Conservation (phyloP, 2,329 filamentous ascomycete species). For the Cadophora sp. region DNA sequence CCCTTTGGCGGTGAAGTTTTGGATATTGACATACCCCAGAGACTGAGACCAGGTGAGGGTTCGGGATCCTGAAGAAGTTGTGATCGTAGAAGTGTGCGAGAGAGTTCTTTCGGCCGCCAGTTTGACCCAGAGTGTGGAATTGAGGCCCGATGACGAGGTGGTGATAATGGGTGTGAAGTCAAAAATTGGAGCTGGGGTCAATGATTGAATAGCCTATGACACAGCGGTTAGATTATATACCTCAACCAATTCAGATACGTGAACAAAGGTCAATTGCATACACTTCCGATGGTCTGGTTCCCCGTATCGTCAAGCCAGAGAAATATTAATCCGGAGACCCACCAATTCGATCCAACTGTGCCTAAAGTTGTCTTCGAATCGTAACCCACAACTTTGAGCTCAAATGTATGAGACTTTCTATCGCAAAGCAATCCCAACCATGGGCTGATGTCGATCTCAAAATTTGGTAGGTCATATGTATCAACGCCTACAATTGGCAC, state of each 20-base stretch:
- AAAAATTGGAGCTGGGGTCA: conserved; percentile 21
- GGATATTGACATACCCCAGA: conserved; percentile 32
- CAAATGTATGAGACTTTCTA: conserved; percentile 66
- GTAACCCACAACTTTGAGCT: conserved; percentile 68
- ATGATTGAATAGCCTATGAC: conserved; percentile 23
- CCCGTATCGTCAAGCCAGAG: conserved; percentile 57
- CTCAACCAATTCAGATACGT: too few species aligned
- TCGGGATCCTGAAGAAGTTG: conserved; percentile 33
- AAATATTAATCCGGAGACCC: conserved; percentile 79
- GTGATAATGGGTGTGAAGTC: conserved; percentile 26
- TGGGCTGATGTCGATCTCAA: conserved; percentile 80
- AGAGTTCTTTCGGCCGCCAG: conserved; percentile 29
- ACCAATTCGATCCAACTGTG: conserved; percentile 69
- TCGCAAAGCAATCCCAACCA: conserved; percentile 74
- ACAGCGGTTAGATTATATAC: not conserved
- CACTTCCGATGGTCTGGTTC: conserved; percentile 26
- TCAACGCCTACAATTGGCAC: conserved; percentile 77
- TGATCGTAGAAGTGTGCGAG: conserved; percentile 31
- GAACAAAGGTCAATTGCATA: conserved; percentile 11
- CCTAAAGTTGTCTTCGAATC: conserved; percentile 56
- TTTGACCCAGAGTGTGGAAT: conserved; percentile 29
- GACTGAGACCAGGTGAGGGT: conserved; percentile 32
- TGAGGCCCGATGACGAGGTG: conserved; percentile 6
- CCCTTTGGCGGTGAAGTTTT: conserved; percentile 32
- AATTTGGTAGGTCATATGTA: conserved; percentile 76